Base-by-base conservation (phyloP, 2,329 filamentous ascomycete genomes). In the Tolypocladium endophyticum region DNA sequence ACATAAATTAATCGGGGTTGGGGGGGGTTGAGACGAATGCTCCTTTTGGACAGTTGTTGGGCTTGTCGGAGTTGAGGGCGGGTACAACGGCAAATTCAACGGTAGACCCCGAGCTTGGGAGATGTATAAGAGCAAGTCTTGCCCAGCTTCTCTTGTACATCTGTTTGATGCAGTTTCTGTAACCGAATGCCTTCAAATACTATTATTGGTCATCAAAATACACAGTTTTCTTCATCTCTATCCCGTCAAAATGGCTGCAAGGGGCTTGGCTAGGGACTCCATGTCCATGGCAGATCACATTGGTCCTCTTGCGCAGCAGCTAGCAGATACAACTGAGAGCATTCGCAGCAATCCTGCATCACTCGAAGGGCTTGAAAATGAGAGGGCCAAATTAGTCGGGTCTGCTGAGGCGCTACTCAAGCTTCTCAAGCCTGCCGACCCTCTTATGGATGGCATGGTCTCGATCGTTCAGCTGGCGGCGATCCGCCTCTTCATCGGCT, bases 401-500 rank as follows among this genome's bases (percentile, higher is more conserved):
- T 47, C 59, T 33, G 41, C 56, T 18, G 50, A 58, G 35, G 41
- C 56, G 3, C 39, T 61, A 45, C 45, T 60, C 23, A 4, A 35
- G n/a, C 35, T 28, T 7, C 18, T 60, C 58, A 56, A 55, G 53
- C 58, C 55, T 7, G 23, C 39, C 12, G 58, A 57, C 25, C 38
- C 54, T 4, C 20, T 59, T 4, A 59, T 64, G 53, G 61, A 59
- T 6, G 45, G 64, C 7, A 60, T 69, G 16, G 63, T 56, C 20
- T 1, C 23, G 6, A 23, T 60, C 28, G n/a, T 50, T 18, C 35
- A 57, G 39, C 55, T 60, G 38, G 28, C 59, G 2, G 67, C 66
- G 3, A 54, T 68, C 8, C 64, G 65, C 1, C 60, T 73, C 4
- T 73, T 74, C 56, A 60, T 68, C 35, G 63, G 69, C 43, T 73